A percentile compares a stretch with the other conserved stretches of the same genome.
phyloP scores from a whole-genome alignment of 805 yeast species.

The Barnettozyma sucrosica region DNA sequence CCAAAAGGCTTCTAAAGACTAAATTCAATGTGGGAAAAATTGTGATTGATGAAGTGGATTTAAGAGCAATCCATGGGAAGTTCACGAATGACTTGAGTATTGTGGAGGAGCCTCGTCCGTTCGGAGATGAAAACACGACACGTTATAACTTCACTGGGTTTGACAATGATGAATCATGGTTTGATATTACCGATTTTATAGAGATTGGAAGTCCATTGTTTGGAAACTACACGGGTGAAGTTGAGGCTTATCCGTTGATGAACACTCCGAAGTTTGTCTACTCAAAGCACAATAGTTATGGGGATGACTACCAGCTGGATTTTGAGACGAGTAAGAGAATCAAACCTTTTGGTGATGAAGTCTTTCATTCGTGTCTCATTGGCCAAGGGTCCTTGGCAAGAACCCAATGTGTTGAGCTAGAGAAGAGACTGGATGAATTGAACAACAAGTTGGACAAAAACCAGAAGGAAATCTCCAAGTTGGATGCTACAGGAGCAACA shows the following conservation, averaged over 20 bases:
- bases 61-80: slow-evolving; percentile 47
- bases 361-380: slow-evolving; percentile 56
- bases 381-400: slow-evolving; percentile 35
- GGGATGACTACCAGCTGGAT: slow-evolving; percentile 35
- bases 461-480: slow-evolving; percentile 16
- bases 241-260: slow-evolving; percentile 55
- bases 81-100: slow-evolving; percentile 16
- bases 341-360: slow-evolving; percentile 44
- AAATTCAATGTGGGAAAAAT: slow-evolving; percentile 65
- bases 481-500: slow-evolving; percentile 22
- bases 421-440: slow-evolving; percentile 14
- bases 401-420: slow-evolving; percentile 37
- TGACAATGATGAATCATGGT: slow-evolving; percentile 56
- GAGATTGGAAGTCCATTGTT: slow-evolving; percentile 46
- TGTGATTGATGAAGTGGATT: slow-evolving; percentile 48
- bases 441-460: slow-evolving; percentile 31
- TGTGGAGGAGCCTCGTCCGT: slow-evolving; percentile 24
- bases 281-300: slow-evolving; percentile 53
- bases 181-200: slow-evolving; percentile 53
- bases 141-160: slow-evolving; percentile 31
- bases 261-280: slow-evolving; percentile 68
- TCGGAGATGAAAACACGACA: slow-evolving; percentile 4
- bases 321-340: slow-evolving; percentile 30
- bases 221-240: slow-evolving; percentile 31
- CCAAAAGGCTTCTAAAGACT: slow-evolving; percentile 45